Evolutionary conservation across 495 filamentous ascomycete species (phyloP), one percentile per base, ranked within the genome.

Genomic region (Neurospora hispaniola): DNA sequence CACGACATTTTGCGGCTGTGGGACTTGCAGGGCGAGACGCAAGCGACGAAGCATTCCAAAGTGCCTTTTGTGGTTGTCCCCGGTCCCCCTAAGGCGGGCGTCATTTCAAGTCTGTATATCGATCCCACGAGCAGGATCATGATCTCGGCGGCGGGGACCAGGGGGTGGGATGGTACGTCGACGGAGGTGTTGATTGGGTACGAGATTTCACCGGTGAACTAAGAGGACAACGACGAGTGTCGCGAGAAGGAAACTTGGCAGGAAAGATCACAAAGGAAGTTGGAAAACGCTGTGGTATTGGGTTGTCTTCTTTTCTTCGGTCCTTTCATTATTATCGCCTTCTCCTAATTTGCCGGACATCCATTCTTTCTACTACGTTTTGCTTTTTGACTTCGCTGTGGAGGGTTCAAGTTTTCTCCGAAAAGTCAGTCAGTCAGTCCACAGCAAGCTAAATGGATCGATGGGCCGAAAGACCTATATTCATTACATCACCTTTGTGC

Each of bases 101-200:
- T 97, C 38, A 94, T 97, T 66, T 93, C 91, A 0, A 86, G 88
- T 73, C 80, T 97, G 38, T 94, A 93, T 77, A 85, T 97, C 69
- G 96, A 99, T 80, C 91, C 93, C 39, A 93, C 93, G 0, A 96
- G 93, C 76, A 86, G 90, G 42, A 97, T 93, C 80, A 93, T 99
- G 89, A 87, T 99, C 68, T 95, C 92, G 3, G 90, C 92, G 3
- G 94, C 91, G 41, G 96, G 96, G 1, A 98, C 94, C 74, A 84
- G 96, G 70, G 96, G 96, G 3, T 98, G 96, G 96, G 96, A 98
- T 80, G 96, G 96, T n/a, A 89, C 85, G 40, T 90, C 86, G 39
- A 98, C 96, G 2, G 96, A 99, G 83, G 94, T 96, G 10, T 80
- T 98, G 40, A 86, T 99, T 54, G 96, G 96, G 69, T 99, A 99